A percentile compares a stretch with the other conserved stretches of the same genome.
Evolutionary conservation across 1,284 basidiomycete genomes (phyloP).

Genomic region (Gomphus bonarii): DNA sequence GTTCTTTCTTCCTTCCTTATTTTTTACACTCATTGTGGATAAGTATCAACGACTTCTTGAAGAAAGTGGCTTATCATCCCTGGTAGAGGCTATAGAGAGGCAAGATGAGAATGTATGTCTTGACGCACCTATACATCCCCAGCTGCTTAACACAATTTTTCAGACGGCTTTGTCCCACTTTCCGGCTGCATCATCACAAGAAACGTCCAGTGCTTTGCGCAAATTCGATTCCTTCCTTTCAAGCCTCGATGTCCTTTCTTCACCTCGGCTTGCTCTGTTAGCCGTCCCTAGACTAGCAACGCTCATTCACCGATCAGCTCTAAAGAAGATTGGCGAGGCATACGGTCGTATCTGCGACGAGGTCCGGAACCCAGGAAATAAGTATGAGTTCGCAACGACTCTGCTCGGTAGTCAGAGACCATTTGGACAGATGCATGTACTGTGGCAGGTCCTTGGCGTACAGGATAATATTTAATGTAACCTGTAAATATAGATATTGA

Average conservation of each 20-base stretch:
- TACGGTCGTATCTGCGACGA: conserved; percentile 67
- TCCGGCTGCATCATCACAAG: conserved; percentile 17
- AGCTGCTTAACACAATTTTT: background rate
- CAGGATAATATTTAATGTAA: conserved; percentile 25
- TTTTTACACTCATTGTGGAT: background rate
- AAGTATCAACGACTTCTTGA: conserved; percentile 66
- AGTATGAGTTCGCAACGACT: conserved; percentile 84
- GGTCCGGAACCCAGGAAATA: conserved; percentile 64
- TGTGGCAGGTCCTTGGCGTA: conserved; percentile 69
- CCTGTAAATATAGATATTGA: background rate
- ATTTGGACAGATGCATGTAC: conserved; percentile 61
- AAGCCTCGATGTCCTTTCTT: conserved; percentile 16
- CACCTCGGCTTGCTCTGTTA: conserved; percentile 63
- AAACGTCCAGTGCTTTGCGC: conserved; percentile 18
- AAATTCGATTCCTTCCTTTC: conserved; percentile 20
- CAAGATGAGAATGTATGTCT: conserved; percentile 43
- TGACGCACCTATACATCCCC: background rate
- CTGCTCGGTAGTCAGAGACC: conserved; percentile 74
- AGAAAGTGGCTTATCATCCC: conserved; percentile 65
- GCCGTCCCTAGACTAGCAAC: conserved; percentile 56
- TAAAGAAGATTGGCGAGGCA: conserved; percentile 54
- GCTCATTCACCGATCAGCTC: conserved; percentile 64
- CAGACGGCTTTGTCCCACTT: conserved; percentile 23
- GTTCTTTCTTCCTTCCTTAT: background rate
- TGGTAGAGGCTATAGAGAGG: conserved; percentile 47